These are phyloP conservation scores for Yamadazyma membranifaciens DNA, from an alignment of 1,139 yeast species.

Conservation along the genomic window DNA sequence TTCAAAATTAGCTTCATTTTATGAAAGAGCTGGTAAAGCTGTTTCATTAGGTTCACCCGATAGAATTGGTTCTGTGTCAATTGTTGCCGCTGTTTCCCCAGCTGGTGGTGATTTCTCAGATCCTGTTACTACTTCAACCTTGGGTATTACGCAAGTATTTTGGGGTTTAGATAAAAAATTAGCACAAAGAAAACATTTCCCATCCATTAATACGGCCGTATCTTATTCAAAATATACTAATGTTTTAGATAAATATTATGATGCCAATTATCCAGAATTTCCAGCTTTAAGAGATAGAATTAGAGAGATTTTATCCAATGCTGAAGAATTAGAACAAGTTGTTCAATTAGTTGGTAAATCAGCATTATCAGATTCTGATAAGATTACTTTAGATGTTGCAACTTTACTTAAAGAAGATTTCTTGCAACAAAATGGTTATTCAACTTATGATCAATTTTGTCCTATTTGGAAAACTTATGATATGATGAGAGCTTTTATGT, in stretches of 20 bases:
- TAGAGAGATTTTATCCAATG: constrained; percentile 90
- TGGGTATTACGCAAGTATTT: constrained; percentile 98
- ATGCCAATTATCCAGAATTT: constrained; percentile 84
- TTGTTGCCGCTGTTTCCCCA: constrained; percentile 99
- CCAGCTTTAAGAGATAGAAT: constrained; percentile 86
- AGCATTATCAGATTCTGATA: constrained; percentile 93
- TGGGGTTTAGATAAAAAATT: constrained; percentile 99
- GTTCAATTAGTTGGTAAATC: constrained; percentile 99
- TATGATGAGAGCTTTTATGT: constrained; percentile 93
- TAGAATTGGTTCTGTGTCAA: constrained; percentile 94
- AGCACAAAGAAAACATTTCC: constrained; percentile 99
- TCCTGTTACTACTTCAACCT: constrained; percentile 97
- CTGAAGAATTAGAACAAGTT: constrained; percentile 98
- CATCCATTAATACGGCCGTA: constrained; percentile 92
- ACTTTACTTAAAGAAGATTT: constrained; percentile 92
- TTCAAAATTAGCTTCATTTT: constrained; percentile 97
- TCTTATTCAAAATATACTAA: constrained; percentile 95
- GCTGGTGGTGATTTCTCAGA: constrained; percentile 99
- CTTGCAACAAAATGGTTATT: constrained; percentile 98
- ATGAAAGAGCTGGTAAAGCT: constrained; percentile 99
- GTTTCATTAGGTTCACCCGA: constrained; percentile 94
- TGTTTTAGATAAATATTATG: constrained; percentile 84
- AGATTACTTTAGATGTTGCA: constrained; percentile 93
- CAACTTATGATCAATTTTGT: constrained; percentile 96
- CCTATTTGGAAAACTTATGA: constrained; percentile 98